These are phyloP conservation scores for Clathrospora elynae DNA, from an alignment of 2,329 filamentous ascomycete genomes.

Conservation along the genomic window DNA sequence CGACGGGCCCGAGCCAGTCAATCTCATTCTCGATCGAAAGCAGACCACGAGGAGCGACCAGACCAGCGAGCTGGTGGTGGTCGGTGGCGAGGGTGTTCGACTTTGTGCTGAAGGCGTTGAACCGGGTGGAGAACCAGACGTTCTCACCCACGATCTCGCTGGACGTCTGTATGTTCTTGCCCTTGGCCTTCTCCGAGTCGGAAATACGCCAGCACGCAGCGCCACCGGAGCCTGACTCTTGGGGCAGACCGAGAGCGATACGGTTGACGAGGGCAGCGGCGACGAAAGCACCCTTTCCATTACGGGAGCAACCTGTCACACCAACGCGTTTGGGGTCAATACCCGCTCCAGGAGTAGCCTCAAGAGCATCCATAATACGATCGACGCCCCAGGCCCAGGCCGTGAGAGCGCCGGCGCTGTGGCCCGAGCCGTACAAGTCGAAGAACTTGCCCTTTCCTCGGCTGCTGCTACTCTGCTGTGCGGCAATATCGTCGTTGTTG, in stretches of 20 bases:
- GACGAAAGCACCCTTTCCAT: slow-evolving; percentile 68
- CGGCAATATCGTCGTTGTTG: slow-evolving; percentile 63
- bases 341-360: slow-evolving; percentile 51
- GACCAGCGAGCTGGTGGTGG: slow-evolving; percentile 63
- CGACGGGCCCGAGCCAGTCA: slow-evolving; percentile 64
- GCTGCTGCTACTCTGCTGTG: slow-evolving; percentile 52
- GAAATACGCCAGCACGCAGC: slow-evolving; percentile 64
- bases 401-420: slow-evolving; percentile 63
- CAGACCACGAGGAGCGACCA: slow-evolving; percentile 62
- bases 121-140: slow-evolving; percentile 65
- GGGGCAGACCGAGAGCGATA: slow-evolving; percentile 65
- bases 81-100: slow-evolving; percentile 59
- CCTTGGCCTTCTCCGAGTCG: slow-evolving; percentile 54
- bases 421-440: slow-evolving; percentile 61
- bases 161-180: slow-evolving; percentile 66
- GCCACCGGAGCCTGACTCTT: slow-evolving; percentile 67
- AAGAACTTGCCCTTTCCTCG: slow-evolving; percentile 66
- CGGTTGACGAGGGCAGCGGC: slow-evolving; percentile 63
- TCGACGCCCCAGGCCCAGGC: slow-evolving; percentile 69
- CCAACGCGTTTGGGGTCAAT: slow-evolving; percentile 55
- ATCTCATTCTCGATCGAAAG: slow-evolving; percentile 63
- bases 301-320: slow-evolving; percentile 67
- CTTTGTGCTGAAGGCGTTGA: slow-evolving; percentile 58
- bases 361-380: slow-evolving; percentile 64
- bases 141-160: slow-evolving; percentile 65